Base-by-base conservation (phyloP, 148 eudicot species). In the Camellia sinensis region DNA sequence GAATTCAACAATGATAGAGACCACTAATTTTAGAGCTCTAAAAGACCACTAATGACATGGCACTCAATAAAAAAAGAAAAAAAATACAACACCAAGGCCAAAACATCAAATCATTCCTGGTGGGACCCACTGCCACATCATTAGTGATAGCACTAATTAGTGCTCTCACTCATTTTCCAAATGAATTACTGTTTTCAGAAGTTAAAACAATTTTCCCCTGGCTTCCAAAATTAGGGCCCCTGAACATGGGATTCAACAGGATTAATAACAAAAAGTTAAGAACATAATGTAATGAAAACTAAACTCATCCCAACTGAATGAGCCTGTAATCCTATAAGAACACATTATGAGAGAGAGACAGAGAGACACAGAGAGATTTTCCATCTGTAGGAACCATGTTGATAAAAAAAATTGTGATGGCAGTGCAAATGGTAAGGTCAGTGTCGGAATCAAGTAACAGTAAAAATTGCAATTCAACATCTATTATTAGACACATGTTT, bases 181-280 rank as follows among this genome's bases (percentile, higher is more conserved):
- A 89, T 52, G 86, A 80, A 43, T 89, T 85, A 80, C 92, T 93
- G 71, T 87, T 87, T 83, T 89, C 92, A 71, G 88, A 89, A 66
- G 94, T 80, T 76, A 88, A 80, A 68, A 90, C 82, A 81, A 93
- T 92, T 87, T 86, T 89, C 59, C 97, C 97, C 57, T 90, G 86
- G 87, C 79, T 84, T 75, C 97, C 97, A 86, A 67, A 81, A 79
- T 84, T 50, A 41, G 94, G 97, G n/a, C 97, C 97, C 89, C 94
- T 93, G 69, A 59, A 76, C 41, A 54, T 69, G 40, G 6, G 56
- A 37, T 70, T 21, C 67, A 65, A 70, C 62, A 74, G 45, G 4
- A 67, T 17, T 21, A 43, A 13, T 53, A 4, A 72, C 62, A 37
- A 5, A 37, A 45, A 70, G 73, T 45, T 45, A 46, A 68, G 37